Evolutionary conservation across 345 rosid genomes (phyloP).

Genomic region (Hibiscus trionum): DNA sequence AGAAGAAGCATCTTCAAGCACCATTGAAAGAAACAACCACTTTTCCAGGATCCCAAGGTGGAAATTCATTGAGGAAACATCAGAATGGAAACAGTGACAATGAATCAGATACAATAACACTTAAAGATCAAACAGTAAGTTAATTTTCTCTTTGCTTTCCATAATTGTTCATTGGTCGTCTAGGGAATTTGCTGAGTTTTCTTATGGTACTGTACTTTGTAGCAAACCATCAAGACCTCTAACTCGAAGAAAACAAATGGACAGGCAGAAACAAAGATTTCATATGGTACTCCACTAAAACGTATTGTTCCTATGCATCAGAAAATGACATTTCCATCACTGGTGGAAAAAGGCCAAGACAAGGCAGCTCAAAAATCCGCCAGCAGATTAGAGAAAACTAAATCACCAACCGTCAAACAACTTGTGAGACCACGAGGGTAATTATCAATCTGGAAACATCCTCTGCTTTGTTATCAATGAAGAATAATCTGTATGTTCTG

Average conservation of each 20-base stretch:
- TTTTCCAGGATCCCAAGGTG: slow-evolving; percentile 17
- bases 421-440: slow-evolving; percentile 27
- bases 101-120: slow-evolving; percentile 5
- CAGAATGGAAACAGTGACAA: slow-evolving; percentile 17
- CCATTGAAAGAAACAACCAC: slow-evolving; percentile 34
- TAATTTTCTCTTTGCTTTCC: background rate
- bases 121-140: slow-evolving; percentile 25
- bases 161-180: background rate
- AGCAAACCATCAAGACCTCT: background rate
- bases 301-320: slow-evolving; percentile 12
- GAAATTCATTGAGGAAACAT: slow-evolving; percentile 26
- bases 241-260: slow-evolving; percentile 8
- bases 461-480: background rate
- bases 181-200: slow-evolving; percentile 5
- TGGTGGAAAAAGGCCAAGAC: slow-evolving; percentile 5
- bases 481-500: background rate
- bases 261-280: slow-evolving; percentile 15
- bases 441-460: slow-evolving; percentile 3
- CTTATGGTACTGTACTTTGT: background rate
- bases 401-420: slow-evolving; percentile 28
- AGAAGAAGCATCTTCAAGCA: slow-evolving; percentile 40
- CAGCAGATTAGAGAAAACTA: slow-evolving; percentile 26
- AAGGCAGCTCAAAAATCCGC: slow-evolving; percentile 16
- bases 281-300: slow-evolving; percentile 23
- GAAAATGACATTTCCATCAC: slow-evolving; percentile 15